Percentiles rank a stretch among this genome's conserved stretches.
Evolutionary conservation across 179 eudicot genomes (phyloP).

Genomic region (Vitellaria paradoxa): DNA sequence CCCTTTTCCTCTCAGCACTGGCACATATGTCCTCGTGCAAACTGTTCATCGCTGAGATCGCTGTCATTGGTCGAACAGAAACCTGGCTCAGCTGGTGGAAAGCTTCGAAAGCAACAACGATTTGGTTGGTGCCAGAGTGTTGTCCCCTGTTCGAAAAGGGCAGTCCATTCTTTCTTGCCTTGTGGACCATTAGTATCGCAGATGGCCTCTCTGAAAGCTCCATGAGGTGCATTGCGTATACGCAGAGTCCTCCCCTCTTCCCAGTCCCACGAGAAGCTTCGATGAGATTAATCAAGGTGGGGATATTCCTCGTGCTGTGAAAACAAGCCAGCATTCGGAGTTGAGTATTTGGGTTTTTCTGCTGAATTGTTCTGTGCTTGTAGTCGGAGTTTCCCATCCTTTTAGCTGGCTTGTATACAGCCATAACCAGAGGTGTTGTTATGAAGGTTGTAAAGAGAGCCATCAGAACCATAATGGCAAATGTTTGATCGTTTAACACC

Average conservation of each 20-base stretch:
- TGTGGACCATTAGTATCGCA: slow-evolving; percentile 72
- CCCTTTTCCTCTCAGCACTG: slow-evolving; percentile 51
- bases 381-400: slow-evolving; percentile 24
- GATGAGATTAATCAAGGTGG: slow-evolving; percentile 53
- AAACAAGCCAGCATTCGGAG: slow-evolving; percentile 27
- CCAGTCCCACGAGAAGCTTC: slow-evolving; percentile 58
- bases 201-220: slow-evolving; percentile 77
- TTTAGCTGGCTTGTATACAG: slow-evolving; percentile 53
- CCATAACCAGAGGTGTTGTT: slow-evolving; percentile 60
- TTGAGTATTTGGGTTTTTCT: slow-evolving; percentile 17
- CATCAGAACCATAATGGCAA: slow-evolving; percentile 70
- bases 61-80: slow-evolving; percentile 50
- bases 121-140: slow-evolving; percentile 36
- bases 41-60: slow-evolving; percentile 41
- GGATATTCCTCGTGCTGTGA: slow-evolving; percentile 41
- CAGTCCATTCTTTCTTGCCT: slow-evolving; percentile 60
- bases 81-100: slow-evolving; percentile 53
- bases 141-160: slow-evolving; percentile 57
- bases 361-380: slow-evolving; percentile 36
- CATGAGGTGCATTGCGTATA: slow-evolving; percentile 74
- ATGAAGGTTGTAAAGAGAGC: slow-evolving; percentile 68
- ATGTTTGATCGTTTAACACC: slow-evolving; percentile 70
- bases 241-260: slow-evolving; percentile 37
- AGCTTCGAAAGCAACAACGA: slow-evolving; percentile 64
- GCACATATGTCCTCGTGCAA: slow-evolving; percentile 58